Evolutionary conservation across 2,329 filamentous ascomycete species (phyloP), one percentile per base, ranked within the genome.

Genomic region (Cryphonectria nitschkei): DNA sequence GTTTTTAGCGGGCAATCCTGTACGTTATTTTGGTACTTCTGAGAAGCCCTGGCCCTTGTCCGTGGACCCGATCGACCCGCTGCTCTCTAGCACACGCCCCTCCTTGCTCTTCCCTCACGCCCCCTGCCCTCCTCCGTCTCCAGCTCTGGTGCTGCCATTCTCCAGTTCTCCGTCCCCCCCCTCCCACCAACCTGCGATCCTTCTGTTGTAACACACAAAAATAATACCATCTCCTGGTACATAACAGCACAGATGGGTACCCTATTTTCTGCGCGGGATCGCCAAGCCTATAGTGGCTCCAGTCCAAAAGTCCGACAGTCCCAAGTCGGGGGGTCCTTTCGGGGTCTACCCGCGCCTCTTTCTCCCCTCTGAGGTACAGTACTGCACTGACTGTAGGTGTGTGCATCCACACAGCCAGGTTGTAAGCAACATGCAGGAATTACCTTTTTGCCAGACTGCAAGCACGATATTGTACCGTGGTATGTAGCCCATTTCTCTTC

Each of bases 21-120:
- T 67, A 67, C 65, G 65, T 43, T 54, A 50, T 58, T 41, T 34
- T 58, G 65, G 65, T 67, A 39, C 65, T 60, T 67, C 54, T 67
- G 65, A 56, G 37, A 7, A 22, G 22, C 64, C 64, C 65, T 14
- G 54, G 37, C 16, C 65, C 65, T 26, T 67, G 65, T 13, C 19
- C 13, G 14, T 37, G 14, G 22, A 65, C 46, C 16, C 43, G 63
- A 65, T 32, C 39, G 43, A 65, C 63, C 63, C 63, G 63, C 63
- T 52, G 6, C 32, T 26, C 22, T 43, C 34, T 16, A 26, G 8
- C n/a, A 26, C 65, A 58, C 46, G 22, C 52, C 34, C 19, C 50
- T 19, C 65, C 6, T 37, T 37, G 32, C 46, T 14, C 39, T 2
- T 8, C 29, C 26, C 61, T 22, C 39, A n/a, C 39, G 7, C 11